phyloP scores from a whole-genome alignment of 495 filamentous ascomycete genomes.

The Wilcoxina mikolae region DNA sequence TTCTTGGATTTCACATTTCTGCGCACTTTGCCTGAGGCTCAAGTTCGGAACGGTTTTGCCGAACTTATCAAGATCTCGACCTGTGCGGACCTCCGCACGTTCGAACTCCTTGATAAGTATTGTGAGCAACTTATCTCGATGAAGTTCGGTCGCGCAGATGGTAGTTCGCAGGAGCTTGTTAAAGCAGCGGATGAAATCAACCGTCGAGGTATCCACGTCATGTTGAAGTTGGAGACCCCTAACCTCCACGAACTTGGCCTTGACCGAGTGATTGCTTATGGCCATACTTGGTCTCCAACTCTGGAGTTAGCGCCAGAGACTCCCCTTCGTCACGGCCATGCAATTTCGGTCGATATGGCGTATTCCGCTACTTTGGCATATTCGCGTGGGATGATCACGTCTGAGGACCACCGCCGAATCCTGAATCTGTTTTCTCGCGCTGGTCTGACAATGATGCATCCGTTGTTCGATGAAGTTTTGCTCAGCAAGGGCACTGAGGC shows the following conservation, averaged over 20 bases:
- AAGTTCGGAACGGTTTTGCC: slow-evolving; percentile 51
- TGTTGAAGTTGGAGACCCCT: slow-evolving; percentile 49
- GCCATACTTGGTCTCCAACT: slow-evolving; percentile 52
- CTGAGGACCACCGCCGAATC: slow-evolving; percentile 40
- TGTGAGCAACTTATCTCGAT: slow-evolving; percentile 45
- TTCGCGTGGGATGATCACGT: slow-evolving; percentile 36
- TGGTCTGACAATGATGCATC: slow-evolving; percentile 48
- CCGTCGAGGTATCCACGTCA: slow-evolving; percentile 43
- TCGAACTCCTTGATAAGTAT: slow-evolving; percentile 45
- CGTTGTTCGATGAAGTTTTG: slow-evolving; percentile 42
- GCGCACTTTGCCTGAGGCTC: slow-evolving; percentile 41
- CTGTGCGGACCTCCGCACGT: slow-evolving; percentile 44
- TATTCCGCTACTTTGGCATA: slow-evolving; percentile 48
- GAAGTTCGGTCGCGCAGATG: slow-evolving; percentile 42
- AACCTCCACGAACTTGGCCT: slow-evolving; percentile 50
- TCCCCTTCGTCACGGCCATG: slow-evolving; percentile 49
- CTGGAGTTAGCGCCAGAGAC: slow-evolving; percentile 46
- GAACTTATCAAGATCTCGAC: slow-evolving; percentile 55
- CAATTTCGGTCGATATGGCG: slow-evolving; percentile 54
- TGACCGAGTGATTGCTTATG: slow-evolving; percentile 52
- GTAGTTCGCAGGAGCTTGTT: slow-evolving; percentile 34
- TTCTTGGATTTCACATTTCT: slow-evolving; percentile 54
- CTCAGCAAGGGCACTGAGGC: slow-evolving; percentile 45
- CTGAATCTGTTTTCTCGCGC: slow-evolving; percentile 45
- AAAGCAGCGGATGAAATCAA: slow-evolving; percentile 47